phyloP scores from a whole-genome alignment of 768 basidiomycete genomes.

The Boletus edulis region DNA sequence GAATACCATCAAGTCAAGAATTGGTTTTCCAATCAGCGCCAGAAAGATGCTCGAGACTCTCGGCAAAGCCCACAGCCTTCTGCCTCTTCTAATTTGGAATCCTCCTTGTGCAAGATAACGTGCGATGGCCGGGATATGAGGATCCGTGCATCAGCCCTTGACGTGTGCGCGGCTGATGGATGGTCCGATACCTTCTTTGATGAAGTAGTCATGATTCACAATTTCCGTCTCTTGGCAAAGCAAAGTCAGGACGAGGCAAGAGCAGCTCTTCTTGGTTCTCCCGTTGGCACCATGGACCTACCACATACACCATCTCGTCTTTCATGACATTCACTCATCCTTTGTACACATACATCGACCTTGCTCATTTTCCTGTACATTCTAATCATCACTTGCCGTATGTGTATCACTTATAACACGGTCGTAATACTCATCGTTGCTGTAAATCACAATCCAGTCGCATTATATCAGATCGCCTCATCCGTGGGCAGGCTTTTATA shows the following conservation, averaged over 20 bases:
- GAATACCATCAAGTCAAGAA: constrained; percentile 63
- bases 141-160: constrained; percentile 47
- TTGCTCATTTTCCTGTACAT: constrained; percentile 34
- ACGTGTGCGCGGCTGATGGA: constrained; percentile 40
- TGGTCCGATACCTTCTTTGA: constrained; percentile 66
- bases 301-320: constrained; percentile 14
- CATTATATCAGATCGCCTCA: constrained; percentile 22
- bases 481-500: constrained; percentile 14
- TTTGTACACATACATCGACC: constrained; percentile 29
- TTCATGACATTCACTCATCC: constrained; percentile 26
- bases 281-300: constrained; percentile 23
- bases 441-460: constrained; percentile 25
- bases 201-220: constrained; percentile 57
- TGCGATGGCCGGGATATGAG: constrained; percentile 43
- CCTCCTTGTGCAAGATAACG: constrained; percentile 33
- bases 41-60: constrained; percentile 40
- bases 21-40: constrained; percentile 68
- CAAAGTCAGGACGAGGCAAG: constrained; percentile 37
- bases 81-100: constrained; percentile 33
- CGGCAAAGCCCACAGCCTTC: constrained; percentile 35
- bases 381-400: constrained; percentile 31
- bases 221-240: constrained; percentile 41
- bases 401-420: constrained; percentile 34
- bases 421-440: constrained; percentile 28
- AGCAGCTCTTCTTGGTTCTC: constrained; percentile 25